Evolutionary conservation across 2,329 filamentous ascomycete genomes (phyloP), one percentile per base, ranked within the genome.

Genomic region (Paramyrothecium sp.): DNA sequence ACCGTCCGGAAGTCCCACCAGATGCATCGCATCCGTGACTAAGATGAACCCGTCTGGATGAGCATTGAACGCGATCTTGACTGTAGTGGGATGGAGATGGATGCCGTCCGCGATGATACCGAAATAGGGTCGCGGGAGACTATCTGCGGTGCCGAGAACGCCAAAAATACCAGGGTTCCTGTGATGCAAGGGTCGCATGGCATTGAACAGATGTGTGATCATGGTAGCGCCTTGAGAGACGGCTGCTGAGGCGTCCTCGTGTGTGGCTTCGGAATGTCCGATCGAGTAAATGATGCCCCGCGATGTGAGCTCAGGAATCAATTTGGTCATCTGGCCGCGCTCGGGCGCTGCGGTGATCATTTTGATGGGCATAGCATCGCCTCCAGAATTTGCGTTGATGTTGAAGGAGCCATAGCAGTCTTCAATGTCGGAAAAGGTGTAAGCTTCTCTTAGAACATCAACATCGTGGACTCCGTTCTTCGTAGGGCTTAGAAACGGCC

Each of bases 171-270:
- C 92, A 0, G 93, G 92, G 73, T 97, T 92, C 57, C 93, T 89
- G 78, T 97, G 92, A 72, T 95, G 91, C 53, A 96, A 85, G 16
- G 92, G 92, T 1, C 88, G 84, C 92, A 97, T 97, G 23, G 92
- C 92, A 71, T 97, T 97, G 84, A 96, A 97, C 2, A 97, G 81
- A 68, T 97, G 92, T 0, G 92, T 97, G 63, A 97, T 90, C 91
- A 96, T 96, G 52, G 84, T 90, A 2, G 90, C 91, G 54, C 92
- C 92, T 7, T 86, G 81, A n/a, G 78, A 79, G 3, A 95, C 83
- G 20, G 90, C 90, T 4, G 78, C 75, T 3, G 88, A 86, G 1
- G 90, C 91, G 69, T 94, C 82, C 72, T 96, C 91, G 69, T 94
- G 96, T 0, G 89, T 91, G 16, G 92, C 90, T 71, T 96, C 91